Base-by-base conservation (phyloP, 345 rosid genomes). In the Citrus reticulata region DNA sequence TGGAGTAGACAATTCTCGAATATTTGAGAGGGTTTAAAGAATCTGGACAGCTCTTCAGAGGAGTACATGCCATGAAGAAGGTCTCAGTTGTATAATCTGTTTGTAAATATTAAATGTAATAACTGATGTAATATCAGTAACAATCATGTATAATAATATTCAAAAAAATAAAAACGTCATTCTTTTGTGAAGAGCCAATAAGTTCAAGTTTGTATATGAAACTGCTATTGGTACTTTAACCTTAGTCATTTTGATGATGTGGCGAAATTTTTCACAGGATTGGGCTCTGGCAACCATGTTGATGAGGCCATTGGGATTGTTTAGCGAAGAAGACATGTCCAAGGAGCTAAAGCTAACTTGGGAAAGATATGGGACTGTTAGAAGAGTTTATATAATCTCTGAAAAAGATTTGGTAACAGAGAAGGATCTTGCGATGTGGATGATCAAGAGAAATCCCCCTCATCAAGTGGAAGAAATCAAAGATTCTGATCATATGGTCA, bases 401-500 rank as follows among this genome's bases (percentile, higher is more conserved):
- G 90, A 84, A 24, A 74, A 83, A 35, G 97, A 88, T 65, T 11
- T 32, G 77, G 67, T 72, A 3, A 0, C 59, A 6, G 32, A 77
- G 60, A 84, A 73, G 59, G 88, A 84, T 34, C 73, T 81, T 39
- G 80, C 74, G 59, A 67, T 25, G n/a, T 86, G 84, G 88, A 81
- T 90, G 87, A 85, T 89, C 77, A 40, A 80, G 64, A 80, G 68
- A 32, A 92, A 86, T 30, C 91, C 87, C 54, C 92, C 94, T 27
- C 58, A 82, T 71, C 82, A 85, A 70, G 88, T 89, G 69, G 54
- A 77, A 20, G 79, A 68, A 79, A 78, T 89, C 25, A 29, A 68
- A 20, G 86, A 87, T 57, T 89, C 91, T 35, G 92, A 88, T 80
- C 95, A 87, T 66, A 88, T 89, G 92, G 87, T 85, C 61, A 90